A percentile compares a stretch with the other conserved stretches of the same genome.
Conservation (phyloP, 75 land plant genomes). For the Cryptomeria japonica region DNA sequence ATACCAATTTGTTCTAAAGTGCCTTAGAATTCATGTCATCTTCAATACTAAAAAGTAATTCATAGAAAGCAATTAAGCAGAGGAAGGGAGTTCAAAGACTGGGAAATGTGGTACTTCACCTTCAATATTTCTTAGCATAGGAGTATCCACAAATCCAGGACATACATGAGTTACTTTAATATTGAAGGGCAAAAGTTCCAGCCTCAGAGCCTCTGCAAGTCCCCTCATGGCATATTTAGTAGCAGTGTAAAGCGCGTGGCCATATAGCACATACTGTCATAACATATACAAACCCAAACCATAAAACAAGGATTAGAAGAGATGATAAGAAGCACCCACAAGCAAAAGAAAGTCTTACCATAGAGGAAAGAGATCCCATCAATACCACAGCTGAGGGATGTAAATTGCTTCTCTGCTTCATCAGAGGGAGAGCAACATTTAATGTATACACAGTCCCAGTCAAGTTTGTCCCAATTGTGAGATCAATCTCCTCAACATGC, state of each 20-base stretch:
- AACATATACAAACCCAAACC: no score
- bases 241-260: slow-evolving; percentile 13
- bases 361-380: slow-evolving; percentile 9
- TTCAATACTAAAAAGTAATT: no score
- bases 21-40: no score
- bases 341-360: no score
- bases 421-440: slow-evolving; percentile 17
- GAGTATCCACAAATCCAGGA: slow-evolving; percentile 31
- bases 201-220: slow-evolving; percentile 25
- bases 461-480: slow-evolving; percentile 10
- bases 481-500: not conserved
- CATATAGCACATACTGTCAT: not conserved
- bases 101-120: no score
- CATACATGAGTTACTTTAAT: slow-evolving; percentile 19
- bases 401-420: slow-evolving; percentile 7
- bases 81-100: no score
- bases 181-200: slow-evolving; percentile 32
- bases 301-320: no score
- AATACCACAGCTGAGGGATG: slow-evolving; percentile 13
- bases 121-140: slow-evolving; percentile 21
- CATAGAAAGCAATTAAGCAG: no score
- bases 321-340: no score
- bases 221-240: slow-evolving; percentile 28
- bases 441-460: slow-evolving; percentile 10
- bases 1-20: no score